phyloP scores from a whole-genome alignment of 75 land plant species.

The Sequoiadendron giganteum region DNA sequence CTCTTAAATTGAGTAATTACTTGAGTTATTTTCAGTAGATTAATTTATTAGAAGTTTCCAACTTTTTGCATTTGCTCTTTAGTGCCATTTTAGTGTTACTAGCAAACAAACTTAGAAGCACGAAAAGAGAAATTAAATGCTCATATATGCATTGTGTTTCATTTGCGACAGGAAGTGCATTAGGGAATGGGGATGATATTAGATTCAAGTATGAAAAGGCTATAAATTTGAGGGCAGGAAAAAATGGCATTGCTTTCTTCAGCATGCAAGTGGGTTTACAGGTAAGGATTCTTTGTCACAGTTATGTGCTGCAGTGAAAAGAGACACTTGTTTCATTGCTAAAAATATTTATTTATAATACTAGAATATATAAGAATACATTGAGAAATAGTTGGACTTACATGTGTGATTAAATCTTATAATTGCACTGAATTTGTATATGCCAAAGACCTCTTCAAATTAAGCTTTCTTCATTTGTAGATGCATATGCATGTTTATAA shows the following conservation, averaged over 20 bases:
- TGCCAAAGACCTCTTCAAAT: not conserved
- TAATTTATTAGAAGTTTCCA: no score
- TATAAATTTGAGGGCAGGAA: slow-evolving; percentile 56
- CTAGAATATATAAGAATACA: not conserved
- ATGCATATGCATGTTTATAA: not conserved
- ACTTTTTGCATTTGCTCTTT: no score
- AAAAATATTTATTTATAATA: not conserved
- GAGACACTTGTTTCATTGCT: not conserved
- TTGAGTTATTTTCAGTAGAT: no score
- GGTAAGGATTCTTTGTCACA: slow-evolving; percentile 26
- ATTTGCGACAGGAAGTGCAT: slow-evolving; percentile 40
- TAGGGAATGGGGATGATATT: slow-evolving; percentile 50
- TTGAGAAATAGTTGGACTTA: not conserved
- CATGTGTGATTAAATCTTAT: not conserved
- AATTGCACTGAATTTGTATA: not conserved
- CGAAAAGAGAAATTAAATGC: no score
- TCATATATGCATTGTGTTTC: not conserved
- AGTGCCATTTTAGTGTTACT: no score
- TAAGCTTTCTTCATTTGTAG: not conserved
- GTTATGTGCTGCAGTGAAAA: not conserved
- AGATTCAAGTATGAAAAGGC: slow-evolving; percentile 44
- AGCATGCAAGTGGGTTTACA: slow-evolving; percentile 86
- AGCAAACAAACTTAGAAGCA: no score
- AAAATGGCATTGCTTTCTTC: slow-evolving; percentile 67
- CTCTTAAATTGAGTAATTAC: no score